Base-by-base conservation (phyloP, 805 yeast species). In the Candida ovalis region DNA sequence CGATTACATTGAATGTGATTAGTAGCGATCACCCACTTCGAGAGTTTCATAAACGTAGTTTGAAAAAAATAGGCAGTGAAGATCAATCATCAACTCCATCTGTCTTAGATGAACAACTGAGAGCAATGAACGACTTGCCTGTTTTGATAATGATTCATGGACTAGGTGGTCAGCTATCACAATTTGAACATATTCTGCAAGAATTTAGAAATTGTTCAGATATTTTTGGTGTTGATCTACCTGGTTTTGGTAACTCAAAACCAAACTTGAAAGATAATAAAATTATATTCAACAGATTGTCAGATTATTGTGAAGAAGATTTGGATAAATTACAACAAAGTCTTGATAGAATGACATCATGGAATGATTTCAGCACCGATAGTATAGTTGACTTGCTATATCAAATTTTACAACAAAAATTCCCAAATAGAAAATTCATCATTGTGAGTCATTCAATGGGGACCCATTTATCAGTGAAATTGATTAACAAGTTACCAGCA, bases 91-190 rank as follows among this genome's bases (percentile, higher is more conserved):
- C 17, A 8, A 30, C 5, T 30, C 15, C 15, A 30, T 30, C 35
- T 13, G 35, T 4, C 5, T 30, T 59, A 0, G 43, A 50, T n/a
- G 58, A 55, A 7, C 64, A 44, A 57, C 33, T 61, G 44, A 53
- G 57, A 10, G 73, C 74, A 48, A 65, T 80, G 35, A 64, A 72
- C 22, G 70, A 70, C 13, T 60, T 81, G 37, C 95, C 95, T 0
- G 69, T 82, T 2, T 64, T 86, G 5, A 66, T 88, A 2, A 78
- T 89, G 48, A 61, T 91, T 18, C 97, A 90, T 69, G 98, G 98
- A 0, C 66, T 92, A 19, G 98, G 97, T 1, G 98, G 98, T 2
- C 92, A 84, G 57, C 71, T 87, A 61, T 80, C 88, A 21, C 97
- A 90, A 63, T 91, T 91, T 63, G 94, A 87, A 58, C 82, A 84